Evolutionary conservation across 345 rosid genomes (phyloP), one percentile per base, ranked within the genome.

Genomic region (Gossypium rotundifolium): DNA sequence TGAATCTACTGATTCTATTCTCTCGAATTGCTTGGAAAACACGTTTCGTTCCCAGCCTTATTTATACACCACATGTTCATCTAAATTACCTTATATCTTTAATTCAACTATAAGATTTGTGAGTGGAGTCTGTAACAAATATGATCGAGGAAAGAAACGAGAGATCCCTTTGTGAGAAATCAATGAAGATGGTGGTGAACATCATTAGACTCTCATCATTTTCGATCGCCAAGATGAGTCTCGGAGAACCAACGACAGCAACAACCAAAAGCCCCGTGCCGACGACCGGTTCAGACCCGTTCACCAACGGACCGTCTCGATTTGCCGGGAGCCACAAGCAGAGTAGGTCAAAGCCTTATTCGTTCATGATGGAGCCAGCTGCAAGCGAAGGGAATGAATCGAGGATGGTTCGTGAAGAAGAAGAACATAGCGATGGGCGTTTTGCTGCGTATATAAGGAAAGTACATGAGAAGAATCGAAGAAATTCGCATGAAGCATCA

Each of bases 171-270:
- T 73, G 83, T 29, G 85, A 81, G 78, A 83, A 78, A 10, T 88
- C 94, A 20, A 64, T 88, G 85, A 80, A 88, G 78, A 67, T 88
- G 82, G 81, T 79, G 62, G 78, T 74, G 7, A 85, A 76, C 75
- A 80, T 88, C 74, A 54, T 88, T 16, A 88, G 71, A 71, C 29
- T 70, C 55, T 90, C 90, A 10, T 83, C 91, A n/a, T 78, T 88
- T 71, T 88, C 88, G 11, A 76, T 90, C 45, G 84, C 91, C 65
- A 78, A 82, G 71, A 76, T 67, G 77, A 81, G 83, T 77, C 85
- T 85, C 27, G 93, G 93, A 25, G 63, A 78, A 75, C 61, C 88
- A 64, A 16, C 75, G 42, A 46, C 78, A 64, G 13, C 75, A 38
- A 46, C 78, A 12, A 45, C 61, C 76, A 77, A 70, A 66, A 73